A percentile compares a stretch with the other conserved stretches of the same genome.
Conservation (phyloP, 768 basidiomycete genomes). For the Galerina sulciceps region DNA sequence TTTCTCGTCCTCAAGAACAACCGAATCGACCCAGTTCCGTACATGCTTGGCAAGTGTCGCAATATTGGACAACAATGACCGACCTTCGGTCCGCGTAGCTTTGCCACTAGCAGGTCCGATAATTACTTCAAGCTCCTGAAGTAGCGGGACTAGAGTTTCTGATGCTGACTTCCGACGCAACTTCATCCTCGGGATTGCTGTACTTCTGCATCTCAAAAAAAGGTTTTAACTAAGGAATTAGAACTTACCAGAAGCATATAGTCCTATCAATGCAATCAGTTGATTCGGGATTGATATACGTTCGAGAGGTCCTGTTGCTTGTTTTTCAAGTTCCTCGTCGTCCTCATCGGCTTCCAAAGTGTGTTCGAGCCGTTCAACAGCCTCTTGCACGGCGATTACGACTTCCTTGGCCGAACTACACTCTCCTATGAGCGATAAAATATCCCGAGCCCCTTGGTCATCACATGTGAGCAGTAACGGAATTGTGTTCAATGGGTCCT, state of each 20-base stretch:
- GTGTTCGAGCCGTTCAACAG: slow-evolving; percentile 39
- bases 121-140: slow-evolving; percentile 39
- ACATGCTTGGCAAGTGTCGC: slow-evolving; percentile 31
- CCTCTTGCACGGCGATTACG: slow-evolving; percentile 50
- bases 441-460: slow-evolving; percentile 40
- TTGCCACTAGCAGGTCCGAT: slow-evolving; percentile 29
- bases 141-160: slow-evolving; percentile 45
- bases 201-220: slow-evolving; percentile 2
- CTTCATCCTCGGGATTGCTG: slow-evolving; percentile 52
- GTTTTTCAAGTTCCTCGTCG: slow-evolving; percentile 21
- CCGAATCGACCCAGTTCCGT: slow-evolving; percentile 32
- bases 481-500: slow-evolving; percentile 47
- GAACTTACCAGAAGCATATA: slow-evolving; percentile 43
- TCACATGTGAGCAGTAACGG: slow-evolving; percentile 41
- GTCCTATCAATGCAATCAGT: slow-evolving; percentile 38
- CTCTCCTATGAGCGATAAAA: slow-evolving; percentile 45
- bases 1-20: slow-evolving; percentile 19
- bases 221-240: neutral
- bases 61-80: slow-evolving; percentile 30
- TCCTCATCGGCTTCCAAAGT: slow-evolving; percentile 30
- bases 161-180: slow-evolving; percentile 44
- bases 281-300: slow-evolving; percentile 31
- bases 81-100: slow-evolving; percentile 34
- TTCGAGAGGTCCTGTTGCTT: slow-evolving; percentile 6
- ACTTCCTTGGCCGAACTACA: slow-evolving; percentile 49